Base-by-base conservation (phyloP, 169 alveolate genomes). In the Eimeria nieschulzi region DNA sequence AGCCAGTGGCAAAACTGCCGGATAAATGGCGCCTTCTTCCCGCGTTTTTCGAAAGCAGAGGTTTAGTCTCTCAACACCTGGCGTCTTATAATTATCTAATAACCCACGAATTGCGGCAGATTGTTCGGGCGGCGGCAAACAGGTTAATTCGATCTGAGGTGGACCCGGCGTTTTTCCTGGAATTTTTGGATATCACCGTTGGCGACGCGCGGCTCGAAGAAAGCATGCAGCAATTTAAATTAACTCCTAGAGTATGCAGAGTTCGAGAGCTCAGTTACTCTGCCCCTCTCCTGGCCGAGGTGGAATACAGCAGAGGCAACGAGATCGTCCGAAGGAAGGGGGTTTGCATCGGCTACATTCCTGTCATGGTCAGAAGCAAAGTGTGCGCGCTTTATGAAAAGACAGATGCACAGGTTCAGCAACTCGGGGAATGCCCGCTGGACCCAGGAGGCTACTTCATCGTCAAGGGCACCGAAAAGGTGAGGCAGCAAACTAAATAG, bases 391-490 rank as follows among this genome's bases (percentile, higher is more conserved):
- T 96, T 33, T 95, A 95, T 70, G 96, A 95, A 0, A 97, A 96
- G 83, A 91, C 93, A 72, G 78, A 84, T 46, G 94, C 95, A 63
- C 97, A 97, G 72, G 91, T 97, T 76, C 94, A 96, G 51, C 85
- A 92, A 3, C 72, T 96, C 76, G 95, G 96, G 12, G 98, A 97
- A 91, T 97, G 98, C 80, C 97, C 98, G 5, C 84, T 87, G 46
- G 97, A 94, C 26, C 95, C 96, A 6, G 99, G 99, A 79, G 99
- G 99, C 25, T 99, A 99, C 95, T 99, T 99, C 96, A 98, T 99
- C 54, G 98, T 99, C 46, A 97, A 97, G 94, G 99, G 99, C 15
- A 98, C 98, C 5, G 99, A 99, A 93, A 99, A 99, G 95, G 96
- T 98, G 90, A 95, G 98, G 21, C 0, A 33, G 3, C 3, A 33